Conservation (phyloP, 23 red algal species). For the Gracilariopsis chorda region DNA sequence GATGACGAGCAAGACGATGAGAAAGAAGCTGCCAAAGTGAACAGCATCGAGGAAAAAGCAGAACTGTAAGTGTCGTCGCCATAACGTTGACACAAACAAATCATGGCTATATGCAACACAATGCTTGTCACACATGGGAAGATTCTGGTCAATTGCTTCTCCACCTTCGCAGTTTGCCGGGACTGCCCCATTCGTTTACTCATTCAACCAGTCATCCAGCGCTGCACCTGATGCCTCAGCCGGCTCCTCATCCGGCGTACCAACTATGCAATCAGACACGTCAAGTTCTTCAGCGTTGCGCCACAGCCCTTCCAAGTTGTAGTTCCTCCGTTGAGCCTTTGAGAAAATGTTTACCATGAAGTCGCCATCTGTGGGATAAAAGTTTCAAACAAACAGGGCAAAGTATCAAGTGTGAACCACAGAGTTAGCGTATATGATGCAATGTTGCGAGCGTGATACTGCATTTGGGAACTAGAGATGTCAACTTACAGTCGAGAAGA, state of each 20-base stretch:
- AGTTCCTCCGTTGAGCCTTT: constrained; percentile 63
- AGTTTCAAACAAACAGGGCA: not conserved
- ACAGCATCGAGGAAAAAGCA: constrained; percentile 2
- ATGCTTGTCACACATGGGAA: no score
- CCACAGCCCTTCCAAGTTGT: constrained; percentile 89
- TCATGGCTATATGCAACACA: no score
- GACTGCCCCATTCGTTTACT: not conserved
- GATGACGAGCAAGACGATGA: constrained; percentile 48
- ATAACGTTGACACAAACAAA: no score
- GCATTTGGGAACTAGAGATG: no score
- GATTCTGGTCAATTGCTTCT: no score
- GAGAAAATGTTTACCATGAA: constrained; percentile 93
- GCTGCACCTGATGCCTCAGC: not conserved
- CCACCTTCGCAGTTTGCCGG: no score
- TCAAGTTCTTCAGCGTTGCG: constrained; percentile 70
- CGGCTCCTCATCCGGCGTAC: not conserved
- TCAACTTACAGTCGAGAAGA: constrained; percentile 85
- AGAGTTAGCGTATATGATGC: not conserved
- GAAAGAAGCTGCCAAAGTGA: not conserved
- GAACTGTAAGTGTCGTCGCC: not conserved
- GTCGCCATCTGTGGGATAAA: constrained; percentile 70
- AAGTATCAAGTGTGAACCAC: not conserved
- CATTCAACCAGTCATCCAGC: constrained; percentile 64
- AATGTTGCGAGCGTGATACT: no score
- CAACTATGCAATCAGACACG: constrained; percentile 56